A percentile compares a stretch with the other conserved stretches of the same genome.
Conservation (phyloP, 768 basidiomycete genomes). For the Clathrus columnatus region DNA sequence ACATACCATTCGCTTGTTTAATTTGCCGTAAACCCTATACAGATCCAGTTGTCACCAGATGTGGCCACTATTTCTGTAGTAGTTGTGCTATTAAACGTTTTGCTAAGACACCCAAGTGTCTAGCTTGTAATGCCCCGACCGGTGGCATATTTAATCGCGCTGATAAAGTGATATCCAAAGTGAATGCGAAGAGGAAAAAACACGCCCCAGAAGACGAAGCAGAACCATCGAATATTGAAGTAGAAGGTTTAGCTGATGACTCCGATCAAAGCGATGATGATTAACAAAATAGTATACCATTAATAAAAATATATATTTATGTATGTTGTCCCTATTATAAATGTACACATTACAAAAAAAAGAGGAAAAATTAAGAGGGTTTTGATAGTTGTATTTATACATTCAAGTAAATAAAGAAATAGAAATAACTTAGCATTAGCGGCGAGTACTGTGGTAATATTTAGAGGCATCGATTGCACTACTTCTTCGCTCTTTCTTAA, state of each 20-base stretch:
- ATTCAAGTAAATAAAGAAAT: neutral
- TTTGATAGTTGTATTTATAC: no score
- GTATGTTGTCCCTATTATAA: no score
- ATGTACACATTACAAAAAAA: neutral
- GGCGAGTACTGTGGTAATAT: constrained; percentile 6
- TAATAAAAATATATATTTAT: constrained; percentile 2
- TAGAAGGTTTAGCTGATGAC: constrained; percentile 27
- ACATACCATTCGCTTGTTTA: constrained; percentile 96
- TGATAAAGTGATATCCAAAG: constrained; percentile 84
- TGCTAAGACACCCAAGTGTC: constrained; percentile 89
- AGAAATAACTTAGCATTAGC: constrained; percentile 1
- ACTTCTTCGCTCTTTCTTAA: neutral
- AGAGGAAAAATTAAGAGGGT: no score
- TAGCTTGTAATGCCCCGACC: constrained; percentile 88
- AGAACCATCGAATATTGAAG: constrained; percentile 27
- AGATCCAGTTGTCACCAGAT: constrained; percentile 91
- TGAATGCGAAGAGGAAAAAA: constrained; percentile 59
- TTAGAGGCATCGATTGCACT: neutral
- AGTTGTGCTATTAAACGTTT: constrained; percentile 93
- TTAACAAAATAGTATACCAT: neutral
- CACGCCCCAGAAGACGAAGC: constrained; percentile 41
- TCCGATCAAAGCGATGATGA: constrained; percentile 22
- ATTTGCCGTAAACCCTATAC: constrained; percentile 93
- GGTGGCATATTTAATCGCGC: constrained; percentile 95
- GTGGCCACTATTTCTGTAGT: constrained; percentile 94